These are phyloP conservation scores for Pouteria campechiana DNA, from an alignment of 179 eudicot species.

Conservation along the genomic window DNA sequence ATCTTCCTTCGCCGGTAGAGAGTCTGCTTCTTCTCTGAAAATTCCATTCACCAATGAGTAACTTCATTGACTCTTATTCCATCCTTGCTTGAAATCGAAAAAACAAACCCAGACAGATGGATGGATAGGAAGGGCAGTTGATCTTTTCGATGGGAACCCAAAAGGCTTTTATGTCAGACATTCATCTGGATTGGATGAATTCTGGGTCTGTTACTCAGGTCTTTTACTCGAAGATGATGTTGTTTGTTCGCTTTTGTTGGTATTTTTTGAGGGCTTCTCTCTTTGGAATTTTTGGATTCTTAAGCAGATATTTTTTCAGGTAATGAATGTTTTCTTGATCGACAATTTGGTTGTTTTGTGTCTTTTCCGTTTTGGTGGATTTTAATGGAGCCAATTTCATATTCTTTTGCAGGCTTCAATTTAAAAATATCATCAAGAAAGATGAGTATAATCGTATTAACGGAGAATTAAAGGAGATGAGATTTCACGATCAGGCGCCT, in stretches of 20 bases:
- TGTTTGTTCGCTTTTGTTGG: constrained; percentile 19
- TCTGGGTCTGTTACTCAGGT: constrained; percentile 22
- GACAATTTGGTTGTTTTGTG: not conserved
- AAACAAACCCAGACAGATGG: not conserved
- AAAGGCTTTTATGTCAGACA: constrained; percentile 1
- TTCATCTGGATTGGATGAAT: constrained; percentile 10
- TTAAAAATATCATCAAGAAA: not conserved
- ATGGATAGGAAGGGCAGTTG: not conserved
- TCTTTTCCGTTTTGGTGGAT: not conserved
- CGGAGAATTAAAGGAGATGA: constrained; percentile 1
- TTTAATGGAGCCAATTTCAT: not conserved
- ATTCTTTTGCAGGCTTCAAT: not conserved
- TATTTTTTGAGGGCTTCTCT: constrained; percentile 23
- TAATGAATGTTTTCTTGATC: constrained; percentile 9
- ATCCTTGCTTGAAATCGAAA: constrained; percentile 15
- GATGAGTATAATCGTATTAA: not conserved
- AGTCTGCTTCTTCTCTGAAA: constrained; percentile 19
- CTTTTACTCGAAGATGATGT: constrained; percentile 18
- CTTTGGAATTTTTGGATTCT: constrained; percentile 32
- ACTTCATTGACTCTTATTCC: constrained; percentile 12
- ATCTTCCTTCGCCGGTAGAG: constrained; percentile 9
- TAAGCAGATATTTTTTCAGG: constrained; percentile 40
- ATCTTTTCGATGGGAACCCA: constrained; percentile 16
- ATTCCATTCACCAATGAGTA: constrained; percentile 23
- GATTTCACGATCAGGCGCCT: constrained; percentile 1